Base-by-base conservation (phyloP, 1,284 basidiomycete species). In the Papiliotrema terrestris region DNA sequence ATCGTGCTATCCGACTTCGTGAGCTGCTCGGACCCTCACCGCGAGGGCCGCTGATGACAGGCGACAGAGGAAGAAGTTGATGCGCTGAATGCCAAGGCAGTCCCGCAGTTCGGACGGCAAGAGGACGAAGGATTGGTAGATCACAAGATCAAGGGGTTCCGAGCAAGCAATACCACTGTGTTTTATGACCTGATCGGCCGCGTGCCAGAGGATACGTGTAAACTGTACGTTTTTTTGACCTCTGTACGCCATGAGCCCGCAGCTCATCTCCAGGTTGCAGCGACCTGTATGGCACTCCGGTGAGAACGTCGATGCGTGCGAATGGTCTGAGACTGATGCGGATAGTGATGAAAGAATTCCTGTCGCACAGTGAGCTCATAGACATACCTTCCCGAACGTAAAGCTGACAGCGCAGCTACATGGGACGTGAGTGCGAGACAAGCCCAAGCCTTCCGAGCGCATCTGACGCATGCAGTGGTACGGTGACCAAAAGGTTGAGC, bases 1-100 rank as follows among this genome's bases (percentile, higher is more conserved):
- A 60, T 62, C 20, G 61, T 62, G 3, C 48, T 62, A 8, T 60
- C 61, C 15, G 61, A 58, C 46, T 62, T 55, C 46, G 61, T 62
- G 43, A 52, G 60, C 47, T 9, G 13, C n/a, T n/a, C 37, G 36
- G 13, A n/a, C 8, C 32, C 32, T 43, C 25, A 20, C 23, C 29
- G 22, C 26, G 23, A 8, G 20, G 3, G 29, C 5, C 6, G 25
- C 51, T 35, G 3, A 20, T 13, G 4, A 37, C n/a, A 63, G 61
- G 44, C 43, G 15, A 49, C 54, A 8, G 58, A 56, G 22, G 56
- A 52, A n/a, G 61, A 63, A 43, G 52, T 63, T 20, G 59, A 63
- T 44, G 54, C 54, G 19, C 48, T 60, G 13, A 63, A 60, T 44
- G 56, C 48, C 13, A 63, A 61, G 32, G 54, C 61, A 15, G 52